Percentiles rank a stretch among this genome's conserved stretches.
phyloP scores from a whole-genome alignment of 257 asterid genomes.

The Datura wrightii region DNA sequence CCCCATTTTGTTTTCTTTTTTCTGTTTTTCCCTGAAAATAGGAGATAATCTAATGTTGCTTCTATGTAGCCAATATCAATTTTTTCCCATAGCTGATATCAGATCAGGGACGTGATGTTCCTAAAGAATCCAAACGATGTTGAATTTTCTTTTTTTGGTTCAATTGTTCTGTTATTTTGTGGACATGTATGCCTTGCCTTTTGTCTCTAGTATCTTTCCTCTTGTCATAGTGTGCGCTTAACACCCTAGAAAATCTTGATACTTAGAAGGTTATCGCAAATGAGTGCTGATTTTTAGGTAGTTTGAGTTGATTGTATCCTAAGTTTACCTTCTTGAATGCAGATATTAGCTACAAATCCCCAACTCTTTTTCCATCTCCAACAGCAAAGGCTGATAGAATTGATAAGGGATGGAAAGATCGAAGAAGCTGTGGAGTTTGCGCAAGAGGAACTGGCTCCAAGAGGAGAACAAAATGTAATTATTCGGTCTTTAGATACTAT shows the following conservation, averaged over 20 bases:
- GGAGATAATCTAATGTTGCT: constrained; percentile 9
- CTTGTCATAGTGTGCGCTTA: neutral
- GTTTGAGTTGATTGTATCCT: constrained; percentile 22
- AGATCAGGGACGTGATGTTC: neutral
- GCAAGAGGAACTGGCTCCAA: constrained; percentile 93
- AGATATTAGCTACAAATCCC: constrained; percentile 88
- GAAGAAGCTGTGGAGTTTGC: constrained; percentile 92
- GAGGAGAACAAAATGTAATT: constrained; percentile 89
- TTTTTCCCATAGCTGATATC: neutral
- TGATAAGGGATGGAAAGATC: constrained; percentile 73
- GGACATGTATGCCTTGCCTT: constrained; percentile 13
- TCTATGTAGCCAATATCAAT: neutral
- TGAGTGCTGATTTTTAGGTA: neutral
- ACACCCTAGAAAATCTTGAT: neutral
- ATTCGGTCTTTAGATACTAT: constrained; percentile 2
- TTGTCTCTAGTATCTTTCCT: neutral
- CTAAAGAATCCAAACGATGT: neutral
- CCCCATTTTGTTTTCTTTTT: neutral
- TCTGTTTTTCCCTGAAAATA: neutral
- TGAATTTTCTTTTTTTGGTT: neutral
- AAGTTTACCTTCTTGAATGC: constrained; percentile 41
- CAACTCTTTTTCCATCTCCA: constrained; percentile 89
- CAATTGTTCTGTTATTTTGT: neutral
- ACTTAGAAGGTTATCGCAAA: neutral
- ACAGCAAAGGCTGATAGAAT: constrained; percentile 84